Evolutionary conservation across 2,329 filamentous ascomycete species (phyloP).

Genomic region (Juglanconis oblonga): DNA sequence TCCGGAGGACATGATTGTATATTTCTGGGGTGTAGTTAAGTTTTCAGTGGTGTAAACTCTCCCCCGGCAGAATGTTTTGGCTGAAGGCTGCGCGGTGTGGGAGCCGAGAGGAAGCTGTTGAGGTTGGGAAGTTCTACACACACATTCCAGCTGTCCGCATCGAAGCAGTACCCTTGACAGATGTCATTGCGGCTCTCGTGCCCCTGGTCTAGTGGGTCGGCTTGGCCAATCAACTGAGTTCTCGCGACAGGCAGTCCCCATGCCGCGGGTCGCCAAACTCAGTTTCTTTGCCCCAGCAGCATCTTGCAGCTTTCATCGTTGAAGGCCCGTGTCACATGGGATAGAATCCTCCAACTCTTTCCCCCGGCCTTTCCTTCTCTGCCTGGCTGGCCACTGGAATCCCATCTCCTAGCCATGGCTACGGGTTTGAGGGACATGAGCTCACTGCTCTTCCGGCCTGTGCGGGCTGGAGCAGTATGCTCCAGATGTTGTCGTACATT

Average conservation of each 20-base stretch:
- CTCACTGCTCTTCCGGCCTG: conserved; percentile 1
- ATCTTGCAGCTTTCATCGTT: too few species aligned
- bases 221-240: conserved; percentile 6
- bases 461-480: conserved; percentile 32
- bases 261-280: not conserved
- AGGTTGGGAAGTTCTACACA: conserved; percentile 1
- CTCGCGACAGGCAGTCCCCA: not conserved
- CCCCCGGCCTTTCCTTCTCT: too few species aligned
- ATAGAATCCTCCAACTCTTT: too few species aligned
- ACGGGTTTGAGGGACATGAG: not conserved
- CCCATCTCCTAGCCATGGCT: conserved; percentile 10
- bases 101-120: not conserved
- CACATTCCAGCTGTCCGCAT: conserved; percentile 18
- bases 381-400: not conserved
- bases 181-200: conserved; percentile 11
- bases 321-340: too few species aligned
- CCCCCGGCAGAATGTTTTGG: conserved; percentile 3
- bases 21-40: not conserved
- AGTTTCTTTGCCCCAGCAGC: not conserved
- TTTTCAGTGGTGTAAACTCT: conserved; percentile 8
- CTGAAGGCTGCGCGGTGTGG: not conserved
- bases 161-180: conserved; percentile 7
- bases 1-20: conserved; percentile 20
- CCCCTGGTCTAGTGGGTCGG: conserved; percentile 14
- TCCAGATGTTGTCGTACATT: conserved; percentile 49